Evolutionary conservation across 148 eudicot genomes (phyloP), one percentile per base, ranked within the genome.

Genomic region (Agrostemma githago): DNA sequence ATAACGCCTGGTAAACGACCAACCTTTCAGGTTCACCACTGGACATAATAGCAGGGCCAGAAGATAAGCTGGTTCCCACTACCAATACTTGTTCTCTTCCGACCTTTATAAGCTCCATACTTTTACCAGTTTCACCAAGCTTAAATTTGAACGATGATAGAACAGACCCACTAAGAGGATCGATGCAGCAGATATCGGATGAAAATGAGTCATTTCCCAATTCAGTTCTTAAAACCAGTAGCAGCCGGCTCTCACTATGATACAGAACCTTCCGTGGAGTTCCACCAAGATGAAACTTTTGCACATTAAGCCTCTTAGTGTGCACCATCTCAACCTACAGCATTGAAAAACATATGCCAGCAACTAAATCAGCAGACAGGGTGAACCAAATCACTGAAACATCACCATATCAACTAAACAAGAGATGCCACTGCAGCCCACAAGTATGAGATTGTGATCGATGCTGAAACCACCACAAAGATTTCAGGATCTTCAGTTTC

Each of bases 21-120:
- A 66, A 93, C 98, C 95, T 88, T 87, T 89, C 98, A 83, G 98
- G 92, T 88, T 94, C 98, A 54, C 98, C 98, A 86, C 82, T 91
- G 56, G 97, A 83, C 98, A 94, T 91, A 63, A 91, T 87, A 79
- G 89, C 90, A 61, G 98, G 97, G 78, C 98, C 98, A 73, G 84
- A 62, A 70, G 96, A 94, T 59, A 85, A 83, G 79, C 97, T 88
- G 76, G 98, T 94, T 79, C 98, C 98, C 67, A 91, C 85, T 79
- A 94, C 89, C 87, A 94, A 72, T 56, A 91, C 88, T 57, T 85
- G 89, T 68, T 88, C 93, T 76, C 81, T 84, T 75, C 96, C 96
- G 74, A 83, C 93, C 83, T 79, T 87, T 74, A 94, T 86, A 26
- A 91, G 84, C 72, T 86, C 96, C 97, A 94, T 94, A 77, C 90